A percentile compares a stretch with the other conserved stretches of the same genome.
Evolutionary conservation across 148 eudicot genomes (phyloP).

Genomic region (Vaccinium corymbosum): DNA sequence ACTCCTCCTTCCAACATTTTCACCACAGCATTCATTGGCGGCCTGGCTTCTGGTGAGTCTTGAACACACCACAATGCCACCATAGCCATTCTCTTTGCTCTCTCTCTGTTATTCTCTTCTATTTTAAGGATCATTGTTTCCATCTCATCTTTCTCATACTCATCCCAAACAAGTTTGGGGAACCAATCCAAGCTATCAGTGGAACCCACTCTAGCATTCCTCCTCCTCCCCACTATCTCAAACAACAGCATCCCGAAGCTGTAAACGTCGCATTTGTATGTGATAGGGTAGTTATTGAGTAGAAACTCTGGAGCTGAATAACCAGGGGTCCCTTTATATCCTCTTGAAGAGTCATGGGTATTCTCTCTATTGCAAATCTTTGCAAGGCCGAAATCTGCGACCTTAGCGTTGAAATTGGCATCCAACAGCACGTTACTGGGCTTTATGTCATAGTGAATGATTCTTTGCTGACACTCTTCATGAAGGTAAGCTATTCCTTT

Average conservation of each 20-base stretch:
- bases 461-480: conserved; percentile 3
- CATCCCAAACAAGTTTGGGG: not conserved
- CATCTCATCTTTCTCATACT: not conserved
- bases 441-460: conserved; percentile 16
- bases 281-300: no score
- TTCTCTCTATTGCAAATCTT: conserved; percentile 3
- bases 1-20: conserved; percentile 17
- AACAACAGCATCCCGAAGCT: not conserved
- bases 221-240: conserved; percentile 16
- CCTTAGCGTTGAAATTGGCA: not conserved
- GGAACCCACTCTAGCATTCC: not conserved
- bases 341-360: not conserved
- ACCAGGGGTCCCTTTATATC: conserved; percentile 3
- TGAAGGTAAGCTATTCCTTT: conserved; percentile 9
- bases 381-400: conserved; percentile 15
- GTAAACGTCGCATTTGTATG: no score
- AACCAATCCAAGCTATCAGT: conserved; percentile 5
- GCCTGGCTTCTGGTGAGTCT: conserved; percentile 10
- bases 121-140: not conserved
- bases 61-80: conserved; percentile 19
- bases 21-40: conserved; percentile 13
- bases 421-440: not conserved
- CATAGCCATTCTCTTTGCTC: conserved; percentile 5
- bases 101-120: conserved; percentile 4
- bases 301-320: no score